These are phyloP conservation scores for Penicillium rolfsii DNA, from an alignment of 2,329 filamentous ascomycete genomes.

Conservation along the genomic window DNA sequence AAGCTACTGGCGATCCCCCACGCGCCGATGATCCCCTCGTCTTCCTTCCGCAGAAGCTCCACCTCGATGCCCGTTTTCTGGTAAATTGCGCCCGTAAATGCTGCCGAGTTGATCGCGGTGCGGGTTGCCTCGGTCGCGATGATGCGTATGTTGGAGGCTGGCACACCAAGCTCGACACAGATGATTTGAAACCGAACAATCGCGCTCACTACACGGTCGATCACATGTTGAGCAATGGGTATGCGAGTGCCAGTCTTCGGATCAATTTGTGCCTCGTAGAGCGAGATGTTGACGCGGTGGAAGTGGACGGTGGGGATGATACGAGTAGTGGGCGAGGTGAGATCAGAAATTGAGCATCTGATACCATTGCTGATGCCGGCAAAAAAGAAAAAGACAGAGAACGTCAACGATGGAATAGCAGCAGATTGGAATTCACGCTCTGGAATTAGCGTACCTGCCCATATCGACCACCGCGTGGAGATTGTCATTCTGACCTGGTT, in stretches of 20 bases:
- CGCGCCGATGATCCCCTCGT: conserved; percentile 80
- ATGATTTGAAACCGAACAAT: conserved; percentile 71
- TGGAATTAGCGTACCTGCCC: conserved; percentile 38
- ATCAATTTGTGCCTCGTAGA: conserved; percentile 73
- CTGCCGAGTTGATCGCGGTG: conserved; percentile 71
- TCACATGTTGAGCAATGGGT: conserved; percentile 62
- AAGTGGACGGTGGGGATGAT: conserved; percentile 76
- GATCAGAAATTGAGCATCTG: conserved; percentile 82
- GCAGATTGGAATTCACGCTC: not conserved
- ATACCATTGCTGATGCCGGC: conserved; percentile 73
- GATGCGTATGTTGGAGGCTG: conserved; percentile 64
- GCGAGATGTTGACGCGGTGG: conserved; percentile 75
- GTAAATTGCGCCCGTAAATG: conserved; percentile 68
- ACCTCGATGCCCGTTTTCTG: conserved; percentile 67
- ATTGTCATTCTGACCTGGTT: conserved; percentile 18
- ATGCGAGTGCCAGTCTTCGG: conserved; percentile 44
- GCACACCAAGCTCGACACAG: conserved; percentile 70
- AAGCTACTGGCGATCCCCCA: conserved; percentile 80
- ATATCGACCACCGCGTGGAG: conserved; percentile 42
- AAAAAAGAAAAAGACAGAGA: not conserved
- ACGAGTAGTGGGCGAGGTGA: conserved; percentile 70
- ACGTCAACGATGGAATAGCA: conserved; percentile 1
- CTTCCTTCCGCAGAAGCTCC: conserved; percentile 72
- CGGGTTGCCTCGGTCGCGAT: conserved; percentile 91
- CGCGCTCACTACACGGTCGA: conserved; percentile 65